These are phyloP conservation scores for Caryopteris hybrid DNA, from an alignment of 305 asterid genomes.

Conservation along the genomic window DNA sequence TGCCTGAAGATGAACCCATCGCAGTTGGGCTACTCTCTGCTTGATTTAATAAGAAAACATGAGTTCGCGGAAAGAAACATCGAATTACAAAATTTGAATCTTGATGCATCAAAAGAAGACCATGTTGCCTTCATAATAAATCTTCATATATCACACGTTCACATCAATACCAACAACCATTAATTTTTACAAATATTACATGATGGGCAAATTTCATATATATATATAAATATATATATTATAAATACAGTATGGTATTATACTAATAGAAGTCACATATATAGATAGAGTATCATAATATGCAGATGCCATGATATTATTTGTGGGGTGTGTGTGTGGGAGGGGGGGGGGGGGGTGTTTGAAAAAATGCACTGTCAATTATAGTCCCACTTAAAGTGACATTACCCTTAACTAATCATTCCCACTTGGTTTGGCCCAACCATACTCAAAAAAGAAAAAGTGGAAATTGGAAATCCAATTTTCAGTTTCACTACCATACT, in stretches of 20 bases:
- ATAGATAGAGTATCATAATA: neutral
- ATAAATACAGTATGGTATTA: neutral
- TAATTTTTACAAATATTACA: neutral
- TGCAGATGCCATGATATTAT: neutral
- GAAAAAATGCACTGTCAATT: neutral
- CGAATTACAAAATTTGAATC: neutral
- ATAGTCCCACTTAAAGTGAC: neutral
- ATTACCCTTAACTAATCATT: neutral
- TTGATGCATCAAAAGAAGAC: neutral
- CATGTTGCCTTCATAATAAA: neutral
- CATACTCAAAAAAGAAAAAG: neutral
- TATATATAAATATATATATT: too few relatives aligned
- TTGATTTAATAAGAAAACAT: constrained; percentile 1
- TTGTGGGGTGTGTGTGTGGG: too few relatives aligned
- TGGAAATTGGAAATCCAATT: neutral
- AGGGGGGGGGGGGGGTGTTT: neutral
- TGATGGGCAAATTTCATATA: neutral
- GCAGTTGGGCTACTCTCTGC: constrained; percentile 90
- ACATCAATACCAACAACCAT: neutral
- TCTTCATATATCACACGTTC: neutral
- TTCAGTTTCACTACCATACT: neutral
- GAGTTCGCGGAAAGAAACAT: neutral
- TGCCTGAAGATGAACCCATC: constrained; percentile 68
- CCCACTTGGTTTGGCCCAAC: too few relatives aligned
- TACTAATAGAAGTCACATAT: neutral